phyloP scores from a whole-genome alignment of 1,139 yeast genomes.

The Petasospora rhodanensis region DNA sequence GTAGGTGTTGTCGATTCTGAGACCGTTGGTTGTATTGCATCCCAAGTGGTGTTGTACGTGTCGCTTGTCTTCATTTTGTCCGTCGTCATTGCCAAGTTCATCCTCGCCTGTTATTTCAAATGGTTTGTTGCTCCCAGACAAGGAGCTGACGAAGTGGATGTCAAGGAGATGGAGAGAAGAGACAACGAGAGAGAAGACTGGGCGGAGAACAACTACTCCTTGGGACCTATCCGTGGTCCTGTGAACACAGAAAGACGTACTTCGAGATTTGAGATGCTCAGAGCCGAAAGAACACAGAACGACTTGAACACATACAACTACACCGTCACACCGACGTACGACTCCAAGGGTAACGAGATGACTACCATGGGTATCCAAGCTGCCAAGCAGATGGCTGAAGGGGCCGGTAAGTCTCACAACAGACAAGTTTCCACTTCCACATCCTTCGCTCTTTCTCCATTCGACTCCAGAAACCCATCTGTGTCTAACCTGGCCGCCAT shows the following conservation, averaged over 20 bases:
- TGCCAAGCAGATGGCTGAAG: slow-evolving; percentile 13
- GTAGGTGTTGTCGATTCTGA: slow-evolving; percentile 89
- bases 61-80: slow-evolving; percentile 82
- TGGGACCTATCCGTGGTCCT: slow-evolving; percentile 44
- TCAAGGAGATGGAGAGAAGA: slow-evolving; percentile 48
- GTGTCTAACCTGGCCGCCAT: slow-evolving; percentile 20
- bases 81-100: slow-evolving; percentile 69
- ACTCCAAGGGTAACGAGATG: slow-evolving; percentile 23
- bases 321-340: slow-evolving; percentile 7
- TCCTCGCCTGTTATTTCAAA: slow-evolving; percentile 83
- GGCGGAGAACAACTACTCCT: slow-evolving; percentile 54
- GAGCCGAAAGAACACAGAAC: slow-evolving; percentile 19
- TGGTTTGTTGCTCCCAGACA: slow-evolving; percentile 77
- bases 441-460: slow-evolving; percentile 21
- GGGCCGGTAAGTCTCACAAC: slow-evolving; percentile 3
- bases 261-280: slow-evolving; percentile 26
- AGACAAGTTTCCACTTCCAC: slow-evolving; percentile 13
- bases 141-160: slow-evolving; percentile 66
- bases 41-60: slow-evolving; percentile 71
- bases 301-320: slow-evolving; percentile 16
- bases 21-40: slow-evolving; percentile 94
- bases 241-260: slow-evolving; percentile 19
- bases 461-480: slow-evolving; percentile 32
- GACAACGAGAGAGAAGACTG: slow-evolving; percentile 69
- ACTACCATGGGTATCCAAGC: slow-evolving; percentile 36